Conservation (phyloP, 2,329 filamentous ascomycete genomes). For the Botrytis sinoallii region DNA sequence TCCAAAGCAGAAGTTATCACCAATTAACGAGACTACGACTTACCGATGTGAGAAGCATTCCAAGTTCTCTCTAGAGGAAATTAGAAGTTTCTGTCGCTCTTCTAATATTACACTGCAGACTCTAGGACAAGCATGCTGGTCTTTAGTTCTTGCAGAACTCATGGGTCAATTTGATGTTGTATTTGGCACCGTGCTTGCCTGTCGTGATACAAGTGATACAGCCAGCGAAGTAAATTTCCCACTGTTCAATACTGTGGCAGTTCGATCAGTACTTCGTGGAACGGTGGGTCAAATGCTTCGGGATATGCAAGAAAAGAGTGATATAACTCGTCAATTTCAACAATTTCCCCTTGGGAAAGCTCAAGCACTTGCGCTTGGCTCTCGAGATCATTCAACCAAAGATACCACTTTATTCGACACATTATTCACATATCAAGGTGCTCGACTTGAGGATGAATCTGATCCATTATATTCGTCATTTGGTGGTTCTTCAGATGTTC, state of each 20-base stretch:
- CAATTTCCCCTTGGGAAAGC: constrained; percentile 73
- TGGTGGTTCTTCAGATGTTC: constrained; percentile 61
- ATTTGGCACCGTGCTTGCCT: constrained; percentile 81
- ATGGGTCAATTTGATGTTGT: constrained; percentile 67
- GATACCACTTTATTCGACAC: constrained; percentile 56
- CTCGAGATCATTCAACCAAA: constrained; percentile 20
- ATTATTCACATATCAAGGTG: constrained; percentile 64
- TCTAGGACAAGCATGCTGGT: constrained; percentile 74
- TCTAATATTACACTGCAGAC: constrained; percentile 71
- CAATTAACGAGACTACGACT: constrained; percentile 9
- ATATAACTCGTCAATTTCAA: constrained; percentile 66
- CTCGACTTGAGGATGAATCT: constrained; percentile 31
- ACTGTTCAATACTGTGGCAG: constrained; percentile 84
- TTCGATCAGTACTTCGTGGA: constrained; percentile 72
- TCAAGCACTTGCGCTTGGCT: constrained; percentile 49
- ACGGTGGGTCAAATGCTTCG: constrained; percentile 60
- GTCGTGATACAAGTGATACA: constrained; percentile 68
- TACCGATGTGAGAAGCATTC: constrained; percentile 49
- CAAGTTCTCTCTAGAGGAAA: constrained; percentile 39
- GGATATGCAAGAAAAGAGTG: constrained; percentile 70
- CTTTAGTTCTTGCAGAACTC: constrained; percentile 63
- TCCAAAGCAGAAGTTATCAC: constrained; percentile 33
- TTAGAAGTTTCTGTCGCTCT: constrained; percentile 61
- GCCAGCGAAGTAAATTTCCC: constrained; percentile 73
- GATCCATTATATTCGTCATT: constrained; percentile 32